phyloP scores from a whole-genome alignment of 2,329 filamentous ascomycete genomes.

The Botrytis sinoallii region DNA sequence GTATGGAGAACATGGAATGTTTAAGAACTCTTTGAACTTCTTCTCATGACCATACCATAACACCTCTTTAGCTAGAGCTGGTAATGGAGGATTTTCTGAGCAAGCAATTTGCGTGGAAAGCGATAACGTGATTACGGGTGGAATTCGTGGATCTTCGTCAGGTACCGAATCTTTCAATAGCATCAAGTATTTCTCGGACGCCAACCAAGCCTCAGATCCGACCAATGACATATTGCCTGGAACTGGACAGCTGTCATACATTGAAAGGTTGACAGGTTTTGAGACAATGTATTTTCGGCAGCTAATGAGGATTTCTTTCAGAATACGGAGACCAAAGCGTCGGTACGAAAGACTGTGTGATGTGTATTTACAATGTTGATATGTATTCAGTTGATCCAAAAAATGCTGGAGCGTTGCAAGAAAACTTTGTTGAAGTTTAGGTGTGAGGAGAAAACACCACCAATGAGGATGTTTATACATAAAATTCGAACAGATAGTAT shows the following conservation, averaged over 20 bases:
- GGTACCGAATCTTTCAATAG: not conserved
- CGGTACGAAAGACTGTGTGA: not conserved
- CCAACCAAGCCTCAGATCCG: not conserved
- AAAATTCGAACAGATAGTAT: not conserved
- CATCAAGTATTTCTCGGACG: not conserved
- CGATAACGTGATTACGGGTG: not conserved
- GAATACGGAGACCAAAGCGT: not conserved
- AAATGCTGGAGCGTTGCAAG: not conserved
- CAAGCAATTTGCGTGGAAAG: not conserved
- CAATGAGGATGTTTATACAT: not conserved
- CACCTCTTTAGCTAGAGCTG: not conserved
- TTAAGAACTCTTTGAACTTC: not conserved
- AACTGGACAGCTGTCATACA: not conserved
- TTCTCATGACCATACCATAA: conserved; percentile 5
- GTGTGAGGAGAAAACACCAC: not conserved
- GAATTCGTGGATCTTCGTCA: not conserved
- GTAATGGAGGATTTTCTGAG: not conserved
- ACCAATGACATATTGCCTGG: not conserved
- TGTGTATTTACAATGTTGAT: not conserved
- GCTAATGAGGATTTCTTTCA: not conserved
- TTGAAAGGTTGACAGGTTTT: not conserved
- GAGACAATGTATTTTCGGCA: not conserved
- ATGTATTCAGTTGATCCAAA: not conserved
- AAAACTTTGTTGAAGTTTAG: not conserved
- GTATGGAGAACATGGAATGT: conserved; percentile 2